Base-by-base conservation (phyloP, 139 green algal genomes). In the Asterochloris sp. region DNA sequence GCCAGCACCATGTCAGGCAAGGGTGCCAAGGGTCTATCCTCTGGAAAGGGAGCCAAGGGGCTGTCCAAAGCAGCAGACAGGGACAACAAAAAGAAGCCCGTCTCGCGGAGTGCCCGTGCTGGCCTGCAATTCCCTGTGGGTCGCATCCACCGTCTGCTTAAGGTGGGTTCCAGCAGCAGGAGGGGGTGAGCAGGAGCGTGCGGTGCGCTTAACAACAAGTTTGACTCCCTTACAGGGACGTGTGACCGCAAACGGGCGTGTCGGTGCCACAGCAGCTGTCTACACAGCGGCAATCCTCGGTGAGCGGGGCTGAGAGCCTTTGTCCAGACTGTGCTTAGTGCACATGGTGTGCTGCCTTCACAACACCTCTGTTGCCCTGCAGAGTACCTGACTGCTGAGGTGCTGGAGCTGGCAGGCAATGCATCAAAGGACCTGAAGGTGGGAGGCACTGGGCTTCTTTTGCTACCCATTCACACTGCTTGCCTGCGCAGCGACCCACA, bases 381-480 rank as follows among this genome's bases (percentile, higher is more conserved):
- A 95, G 92, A 97, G 83, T 98, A 97, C 89, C 90, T 98, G 16
- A 98, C 91, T 61, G 94, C 95, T 79, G 96, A 99, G 92, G 97
- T 99, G 83, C 93, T 99, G 84, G 97, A 99, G 94, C 87, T 99
- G 83, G 97, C 97, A 12, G 97, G 97, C 38, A 99, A 99, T 86
- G 97, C 97, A 24, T 99, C 96, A 78, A 99, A 99, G 92, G 97
- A 99, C 91, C 89, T 99, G 23, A 99, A 99, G 95, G 95, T 95
- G 84, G 62, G 86, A 24, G 19, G 13, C 29, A 2, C 16, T 74
- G 74, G 54, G 63, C 27, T 79, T 78, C 17, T 11, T 19, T 15
- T 71, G 80, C 74, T 69, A 62, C 61, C 47, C 12, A 4, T 67
- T 47, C n/a, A 24, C 2, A 19, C 63, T 21, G 27, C 76, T 69